phyloP scores from a whole-genome alignment of 306 rosid genomes.

The Dalbergia cochinchinensis region DNA sequence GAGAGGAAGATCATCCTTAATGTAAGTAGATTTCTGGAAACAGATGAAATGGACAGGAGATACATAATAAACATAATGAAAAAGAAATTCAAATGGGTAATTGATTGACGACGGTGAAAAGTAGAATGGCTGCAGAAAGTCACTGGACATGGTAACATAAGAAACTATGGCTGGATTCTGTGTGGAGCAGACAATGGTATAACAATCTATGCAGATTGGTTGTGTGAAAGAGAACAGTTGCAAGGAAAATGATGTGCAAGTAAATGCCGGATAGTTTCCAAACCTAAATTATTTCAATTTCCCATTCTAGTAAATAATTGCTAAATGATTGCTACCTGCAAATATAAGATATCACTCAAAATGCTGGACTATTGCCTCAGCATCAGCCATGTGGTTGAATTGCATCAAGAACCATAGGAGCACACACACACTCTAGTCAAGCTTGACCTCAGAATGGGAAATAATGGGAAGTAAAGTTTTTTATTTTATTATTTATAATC shows the following conservation, averaged over 20 bases:
- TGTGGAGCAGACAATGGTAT: not conserved
- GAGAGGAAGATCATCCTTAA: constrained; percentile 1
- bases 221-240: not conserved
- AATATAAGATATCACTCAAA: not conserved
- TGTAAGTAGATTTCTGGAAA: not conserved
- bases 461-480: not conserved
- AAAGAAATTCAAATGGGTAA: constrained; percentile 16
- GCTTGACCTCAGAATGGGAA: constrained; percentile 29
- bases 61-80: not conserved
- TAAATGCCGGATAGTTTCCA: constrained; percentile 29
- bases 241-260: constrained; percentile 23
- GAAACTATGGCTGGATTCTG: constrained; percentile 27
- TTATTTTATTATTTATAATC: not conserved
- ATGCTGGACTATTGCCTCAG: constrained; percentile 17
- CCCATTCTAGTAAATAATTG: constrained; percentile 5
- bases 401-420: not conserved
- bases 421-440: not conserved
- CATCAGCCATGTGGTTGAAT: constrained; percentile 5
- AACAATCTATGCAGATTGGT: too few species aligned
- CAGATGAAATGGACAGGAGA: constrained; percentile 12
- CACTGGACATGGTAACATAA: not conserved
- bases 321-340: constrained; percentile 6
- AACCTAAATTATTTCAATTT: constrained; percentile 17
- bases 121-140: constrained; percentile 21
- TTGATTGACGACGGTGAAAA: not conserved